Evolutionary conservation across 441 rosid genomes (phyloP), one percentile per base, ranked within the genome.

Genomic region (Aleurites moluccanus): DNA sequence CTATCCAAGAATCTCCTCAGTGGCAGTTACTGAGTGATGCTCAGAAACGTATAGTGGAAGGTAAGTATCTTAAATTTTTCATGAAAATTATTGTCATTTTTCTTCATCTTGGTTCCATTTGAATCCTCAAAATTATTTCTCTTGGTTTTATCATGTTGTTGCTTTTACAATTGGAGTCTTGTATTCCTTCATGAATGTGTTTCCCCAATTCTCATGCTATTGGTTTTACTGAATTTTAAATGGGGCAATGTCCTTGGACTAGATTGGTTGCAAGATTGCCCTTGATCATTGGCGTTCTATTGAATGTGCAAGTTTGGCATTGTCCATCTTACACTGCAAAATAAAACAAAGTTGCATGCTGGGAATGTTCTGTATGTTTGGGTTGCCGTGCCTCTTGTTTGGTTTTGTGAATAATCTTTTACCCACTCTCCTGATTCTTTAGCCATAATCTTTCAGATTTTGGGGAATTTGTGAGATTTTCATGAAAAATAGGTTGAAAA

Each of bases 41-140:
- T 77, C 82, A 85, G 56, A 91, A 86, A 77, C 92, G 97, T 73
- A 80, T 90, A 74, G 97, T 93, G 55, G 94, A 90, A 78, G 79
- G 96, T 85, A 83, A 81, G 91, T 80, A 42, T 57, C 25, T 49
- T 59, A 73, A 56, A 38, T 40, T 56, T 61, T 0, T 67, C 5
- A 78, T 35, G 21, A 23, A 53, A 28, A 44, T 56, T 63, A 60
- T 45, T 25, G 13, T 35, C 18, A 15, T 28, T 40, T 63, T 67
- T 25, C 50, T 55, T 38, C 62, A 50, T 62, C 16, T 72, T 63
- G 40, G 28, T 49, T 57, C 13, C 55, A 60, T 72, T 44, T 40
- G 38, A 53, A 47, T 50, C 50, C 55, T 65, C 52, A n/a, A 53
- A 27, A 55, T 50, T 62, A 40, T 30, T 47, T 30, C 6, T 28